phyloP scores from a whole-genome alignment of 192 early-diverging fungal species.

The Backusella macrospora region DNA sequence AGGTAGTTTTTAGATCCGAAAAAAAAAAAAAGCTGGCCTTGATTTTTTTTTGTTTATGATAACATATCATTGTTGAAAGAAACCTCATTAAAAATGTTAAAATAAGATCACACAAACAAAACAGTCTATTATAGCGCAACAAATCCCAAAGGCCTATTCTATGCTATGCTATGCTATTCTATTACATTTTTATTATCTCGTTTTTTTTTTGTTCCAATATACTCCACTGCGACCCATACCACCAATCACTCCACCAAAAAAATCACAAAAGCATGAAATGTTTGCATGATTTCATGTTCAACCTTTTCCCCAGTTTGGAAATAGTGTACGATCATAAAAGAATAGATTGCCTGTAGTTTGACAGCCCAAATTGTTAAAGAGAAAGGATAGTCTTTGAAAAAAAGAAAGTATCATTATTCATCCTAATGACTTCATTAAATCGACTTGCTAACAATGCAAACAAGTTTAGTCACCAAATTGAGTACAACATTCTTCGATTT shows the following conservation, averaged over 20 bases:
- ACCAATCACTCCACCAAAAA: conserved; percentile 48
- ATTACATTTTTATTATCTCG: too few relatives aligned
- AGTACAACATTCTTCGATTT: conserved; percentile 43
- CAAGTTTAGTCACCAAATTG: conserved; percentile 57
- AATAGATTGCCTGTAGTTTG: conserved; percentile 54
- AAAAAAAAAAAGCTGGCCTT: too few relatives aligned
- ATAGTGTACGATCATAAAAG: conserved; percentile 65
- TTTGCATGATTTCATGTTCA: conserved; percentile 51
- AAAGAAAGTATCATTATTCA: conserved; percentile 71
- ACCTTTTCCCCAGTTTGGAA: conserved; percentile 45
- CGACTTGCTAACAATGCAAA: conserved; percentile 61
- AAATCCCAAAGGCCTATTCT: too few relatives aligned
- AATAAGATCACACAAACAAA: too few relatives aligned
- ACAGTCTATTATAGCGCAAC: too few relatives aligned
- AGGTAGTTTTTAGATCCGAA: too few relatives aligned
- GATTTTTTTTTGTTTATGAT: too few relatives aligned
- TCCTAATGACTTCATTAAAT: conserved; percentile 63
- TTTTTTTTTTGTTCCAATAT: conserved; percentile 32
- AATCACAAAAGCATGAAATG: conserved; percentile 43
- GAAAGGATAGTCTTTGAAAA: conserved; percentile 54
- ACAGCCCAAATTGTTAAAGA: conserved; percentile 51
- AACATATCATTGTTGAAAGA: too few relatives aligned
- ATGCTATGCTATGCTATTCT: too few relatives aligned
- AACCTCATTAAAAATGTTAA: too few relatives aligned
- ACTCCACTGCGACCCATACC: conserved; percentile 32